Percentiles rank a stretch among this genome's conserved stretches.
Conservation (phyloP, 2,329 filamentous ascomycete genomes). For the Scedosporium boydii region DNA sequence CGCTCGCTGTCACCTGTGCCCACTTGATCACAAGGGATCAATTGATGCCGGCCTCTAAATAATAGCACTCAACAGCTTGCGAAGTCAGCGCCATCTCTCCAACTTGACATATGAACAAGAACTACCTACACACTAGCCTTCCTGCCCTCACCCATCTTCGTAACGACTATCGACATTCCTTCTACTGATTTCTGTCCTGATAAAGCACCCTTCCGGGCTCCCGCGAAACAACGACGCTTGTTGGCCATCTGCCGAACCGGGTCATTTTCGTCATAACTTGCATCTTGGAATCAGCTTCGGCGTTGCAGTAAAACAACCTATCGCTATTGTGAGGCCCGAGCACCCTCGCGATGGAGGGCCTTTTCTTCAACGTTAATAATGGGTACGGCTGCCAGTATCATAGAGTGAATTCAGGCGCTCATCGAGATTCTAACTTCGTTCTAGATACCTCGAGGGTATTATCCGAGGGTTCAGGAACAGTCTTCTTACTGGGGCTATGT, state of each 20-base stretch:
- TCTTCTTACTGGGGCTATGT: slow-evolving; percentile 82
- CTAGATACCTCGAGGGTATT: slow-evolving; percentile 91
- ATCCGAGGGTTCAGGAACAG: slow-evolving; percentile 94
- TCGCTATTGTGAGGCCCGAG: background rate
- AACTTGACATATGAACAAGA: background rate
- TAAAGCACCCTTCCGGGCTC: background rate
- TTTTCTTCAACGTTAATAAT: slow-evolving; percentile 90
- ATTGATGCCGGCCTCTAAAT: background rate
- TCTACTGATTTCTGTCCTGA: background rate
- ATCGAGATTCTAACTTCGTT: slow-evolving; percentile 16
- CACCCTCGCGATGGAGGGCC: slow-evolving; percentile 62
- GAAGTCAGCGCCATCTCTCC: background rate
- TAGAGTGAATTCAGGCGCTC: slow-evolving; percentile 16
- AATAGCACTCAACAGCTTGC: background rate
- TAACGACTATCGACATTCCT: background rate
- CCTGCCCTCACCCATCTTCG: background rate
- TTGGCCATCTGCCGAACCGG: background rate
- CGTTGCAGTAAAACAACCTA: background rate
- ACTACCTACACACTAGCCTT: background rate
- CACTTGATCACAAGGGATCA: background rate
- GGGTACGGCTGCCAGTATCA: slow-evolving; percentile 47
- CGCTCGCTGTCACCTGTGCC: background rate
- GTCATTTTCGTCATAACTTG: background rate
- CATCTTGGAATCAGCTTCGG: background rate
- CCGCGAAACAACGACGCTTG: background rate